Percentiles rank a stretch among this genome's conserved stretches.
Conservation (phyloP, 371 early-diverging fungal genomes). For the Coemansia sp. region DNA sequence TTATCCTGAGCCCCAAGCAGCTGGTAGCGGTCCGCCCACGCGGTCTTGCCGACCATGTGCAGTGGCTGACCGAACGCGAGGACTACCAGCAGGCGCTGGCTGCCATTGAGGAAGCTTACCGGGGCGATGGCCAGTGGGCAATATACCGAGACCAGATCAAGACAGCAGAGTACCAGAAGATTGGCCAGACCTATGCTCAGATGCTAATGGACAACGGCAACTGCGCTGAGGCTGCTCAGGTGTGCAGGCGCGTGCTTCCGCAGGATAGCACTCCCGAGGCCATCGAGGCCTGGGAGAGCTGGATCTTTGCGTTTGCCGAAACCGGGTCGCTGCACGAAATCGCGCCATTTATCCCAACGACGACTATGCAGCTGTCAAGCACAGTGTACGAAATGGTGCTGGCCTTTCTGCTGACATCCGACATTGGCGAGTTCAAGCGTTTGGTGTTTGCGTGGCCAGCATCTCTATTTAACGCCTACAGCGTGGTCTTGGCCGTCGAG, state of each 20-base stretch:
- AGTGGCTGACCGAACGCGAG: slow-evolving; percentile 81
- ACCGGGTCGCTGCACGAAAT: slow-evolving; percentile 71
- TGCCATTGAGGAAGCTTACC: slow-evolving; percentile 49
- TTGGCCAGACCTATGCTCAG: slow-evolving; percentile 82
- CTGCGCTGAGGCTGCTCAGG: slow-evolving; percentile 70
- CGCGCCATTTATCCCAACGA: slow-evolving; percentile 74
- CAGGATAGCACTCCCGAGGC: slow-evolving; percentile 52
- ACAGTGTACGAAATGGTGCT: slow-evolving; percentile 89
- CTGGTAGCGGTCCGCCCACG: slow-evolving; percentile 84
- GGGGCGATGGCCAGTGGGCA: slow-evolving; percentile 30
- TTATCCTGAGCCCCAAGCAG: slow-evolving; percentile 89
- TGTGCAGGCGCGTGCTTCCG: slow-evolving; percentile 69
- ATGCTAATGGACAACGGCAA: slow-evolving; percentile 70
- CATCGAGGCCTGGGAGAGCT: slow-evolving; percentile 81
- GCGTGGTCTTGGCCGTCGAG: slow-evolving; percentile 76
- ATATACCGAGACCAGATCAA: slow-evolving; percentile 33
- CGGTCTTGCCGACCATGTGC: slow-evolving; percentile 87
- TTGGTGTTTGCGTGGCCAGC: slow-evolving; percentile 80
- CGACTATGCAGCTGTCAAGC: slow-evolving; percentile 71
- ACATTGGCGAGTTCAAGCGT: slow-evolving; percentile 45
- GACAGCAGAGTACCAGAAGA: slow-evolving; percentile 48
- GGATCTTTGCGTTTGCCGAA: slow-evolving; percentile 84
- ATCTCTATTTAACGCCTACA: slow-evolving; percentile 67
- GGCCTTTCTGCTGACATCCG: slow-evolving; percentile 49
- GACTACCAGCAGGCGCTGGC: slow-evolving; percentile 79